Conservation (phyloP, 768 basidiomycete genomes). For the Naganishia onofrii region DNA sequence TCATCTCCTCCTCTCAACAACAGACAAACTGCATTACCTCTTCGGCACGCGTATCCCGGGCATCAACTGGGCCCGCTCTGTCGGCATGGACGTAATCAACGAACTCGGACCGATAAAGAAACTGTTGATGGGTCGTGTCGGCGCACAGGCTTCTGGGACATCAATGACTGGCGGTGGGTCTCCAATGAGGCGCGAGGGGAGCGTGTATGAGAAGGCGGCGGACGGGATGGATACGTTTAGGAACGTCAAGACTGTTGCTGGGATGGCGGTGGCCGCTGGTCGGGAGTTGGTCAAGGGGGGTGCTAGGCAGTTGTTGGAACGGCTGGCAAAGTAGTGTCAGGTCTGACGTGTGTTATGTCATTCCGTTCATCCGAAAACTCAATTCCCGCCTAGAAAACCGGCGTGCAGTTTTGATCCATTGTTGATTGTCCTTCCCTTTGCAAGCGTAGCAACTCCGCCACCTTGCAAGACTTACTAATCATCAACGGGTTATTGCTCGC, state of each 20-base stretch:
- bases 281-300: constrained; percentile 34
- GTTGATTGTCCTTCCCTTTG: too few relatives aligned
- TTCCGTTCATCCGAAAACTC: too few relatives aligned
- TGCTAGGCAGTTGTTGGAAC: constrained; percentile 29
- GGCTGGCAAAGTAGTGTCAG: constrained; percentile 23
- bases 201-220: constrained; percentile 35
- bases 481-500: too few relatives aligned
- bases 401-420: too few relatives aligned
- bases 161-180: constrained; percentile 24
- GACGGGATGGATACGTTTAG: constrained; percentile 46
- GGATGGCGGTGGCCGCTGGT: constrained; percentile 36
- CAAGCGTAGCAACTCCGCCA: too few relatives aligned
- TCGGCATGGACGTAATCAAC: constrained; percentile 86
- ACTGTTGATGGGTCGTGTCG: constrained; percentile 78
- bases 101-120: constrained; percentile 80
- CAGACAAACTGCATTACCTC: constrained; percentile 86
- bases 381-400: too few relatives aligned
- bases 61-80: constrained; percentile 79
- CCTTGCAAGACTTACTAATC: too few relatives aligned
- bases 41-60: constrained; percentile 68
- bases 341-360: background rate
- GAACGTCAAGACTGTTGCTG: constrained; percentile 38
- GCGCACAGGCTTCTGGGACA: constrained; percentile 49
- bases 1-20: constrained; percentile 75
- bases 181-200: constrained; percentile 29